Percentiles rank a stretch among this genome's conserved stretches.
These are phyloP conservation scores for Trichophyton verrucosum DNA, from an alignment of 2,329 filamentous ascomycete species.

Conservation along the genomic window DNA sequence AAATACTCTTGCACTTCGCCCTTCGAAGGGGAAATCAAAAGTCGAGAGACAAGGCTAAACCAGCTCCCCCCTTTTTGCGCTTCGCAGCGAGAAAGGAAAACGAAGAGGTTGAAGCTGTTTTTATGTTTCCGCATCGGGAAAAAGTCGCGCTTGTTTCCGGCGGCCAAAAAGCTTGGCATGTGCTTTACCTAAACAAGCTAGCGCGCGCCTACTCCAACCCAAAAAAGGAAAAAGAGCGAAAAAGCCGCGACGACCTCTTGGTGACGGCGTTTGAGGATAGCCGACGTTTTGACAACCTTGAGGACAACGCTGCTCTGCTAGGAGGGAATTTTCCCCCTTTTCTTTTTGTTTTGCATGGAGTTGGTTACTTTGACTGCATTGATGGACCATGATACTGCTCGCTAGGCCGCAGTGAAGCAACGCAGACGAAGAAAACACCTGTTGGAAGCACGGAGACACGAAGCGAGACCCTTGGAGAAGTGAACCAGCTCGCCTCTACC, in stretches of 20 bases:
- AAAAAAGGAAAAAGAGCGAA: background rate
- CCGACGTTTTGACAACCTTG: background rate
- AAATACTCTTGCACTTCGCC: background rate
- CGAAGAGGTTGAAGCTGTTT: background rate
- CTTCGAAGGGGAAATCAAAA: background rate
- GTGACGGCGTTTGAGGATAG: background rate
- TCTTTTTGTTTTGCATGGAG: background rate
- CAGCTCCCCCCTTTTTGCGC: background rate
- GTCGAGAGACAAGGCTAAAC: background rate
- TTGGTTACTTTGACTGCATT: background rate
- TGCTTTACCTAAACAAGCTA: background rate
- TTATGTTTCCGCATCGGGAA: background rate
- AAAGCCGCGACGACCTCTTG: background rate
- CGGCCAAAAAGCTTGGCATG: background rate
- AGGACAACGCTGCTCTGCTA: background rate
- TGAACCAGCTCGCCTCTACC: background rate
- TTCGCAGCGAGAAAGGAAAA: background rate
- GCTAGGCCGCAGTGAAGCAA: background rate
- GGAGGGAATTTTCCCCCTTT: background rate
- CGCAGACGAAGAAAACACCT: background rate
- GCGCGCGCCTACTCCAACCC: background rate
- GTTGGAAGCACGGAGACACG: background rate
- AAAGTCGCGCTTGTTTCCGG: background rate
- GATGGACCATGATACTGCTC: background rate
- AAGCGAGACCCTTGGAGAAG: background rate